phyloP scores from a whole-genome alignment of 352 stramenopile genomes.

The Phytophthora multivora region DNA sequence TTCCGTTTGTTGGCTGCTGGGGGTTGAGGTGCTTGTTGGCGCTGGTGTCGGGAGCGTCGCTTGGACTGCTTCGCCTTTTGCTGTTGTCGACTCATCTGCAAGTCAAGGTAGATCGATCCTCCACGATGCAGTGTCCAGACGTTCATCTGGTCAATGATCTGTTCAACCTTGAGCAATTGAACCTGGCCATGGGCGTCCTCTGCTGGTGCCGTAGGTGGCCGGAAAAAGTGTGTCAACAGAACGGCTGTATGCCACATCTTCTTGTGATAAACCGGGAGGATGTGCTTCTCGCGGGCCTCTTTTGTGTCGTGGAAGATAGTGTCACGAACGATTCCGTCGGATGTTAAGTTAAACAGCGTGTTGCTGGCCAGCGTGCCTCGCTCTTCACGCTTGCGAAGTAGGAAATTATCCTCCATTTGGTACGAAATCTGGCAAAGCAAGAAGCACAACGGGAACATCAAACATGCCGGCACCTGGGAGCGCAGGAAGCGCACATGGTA shows the following conservation, averaged over 20 bases:
- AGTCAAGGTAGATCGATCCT: conserved; percentile 85
- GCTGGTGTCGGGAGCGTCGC: conserved; percentile 37
- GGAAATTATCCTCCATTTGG: conserved; percentile 86
- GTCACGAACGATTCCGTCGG: conserved; percentile 84
- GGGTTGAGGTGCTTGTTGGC: conserved; percentile 19
- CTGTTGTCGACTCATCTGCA: conserved; percentile 88
- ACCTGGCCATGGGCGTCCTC: conserved; percentile 79
- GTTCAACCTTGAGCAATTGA: conserved; percentile 83
- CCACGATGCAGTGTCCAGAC: conserved; percentile 85
- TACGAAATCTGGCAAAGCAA: conserved; percentile 90
- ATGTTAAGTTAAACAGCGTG: conserved; percentile 89
- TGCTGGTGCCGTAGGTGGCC: conserved; percentile 68
- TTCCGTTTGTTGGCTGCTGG: conserved; percentile 51
- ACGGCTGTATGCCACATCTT: conserved; percentile 88
- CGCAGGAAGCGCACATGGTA: conserved; percentile 85
- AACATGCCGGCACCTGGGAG: conserved; percentile 71
- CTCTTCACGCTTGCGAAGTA: conserved; percentile 81
- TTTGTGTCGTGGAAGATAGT: conserved; percentile 90
- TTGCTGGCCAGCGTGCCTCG: conserved; percentile 76
- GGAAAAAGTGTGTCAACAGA: conserved; percentile 85
- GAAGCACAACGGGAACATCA: conserved; percentile 88
- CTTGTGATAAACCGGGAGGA: conserved; percentile 84
- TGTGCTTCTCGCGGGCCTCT: conserved; percentile 83
- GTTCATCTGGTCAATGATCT: conserved; percentile 90
- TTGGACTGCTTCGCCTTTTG: conserved; percentile 79